Evolutionary conservation across 164 flowering plant species (phyloP).

Genomic region (Vitis amurensis): DNA sequence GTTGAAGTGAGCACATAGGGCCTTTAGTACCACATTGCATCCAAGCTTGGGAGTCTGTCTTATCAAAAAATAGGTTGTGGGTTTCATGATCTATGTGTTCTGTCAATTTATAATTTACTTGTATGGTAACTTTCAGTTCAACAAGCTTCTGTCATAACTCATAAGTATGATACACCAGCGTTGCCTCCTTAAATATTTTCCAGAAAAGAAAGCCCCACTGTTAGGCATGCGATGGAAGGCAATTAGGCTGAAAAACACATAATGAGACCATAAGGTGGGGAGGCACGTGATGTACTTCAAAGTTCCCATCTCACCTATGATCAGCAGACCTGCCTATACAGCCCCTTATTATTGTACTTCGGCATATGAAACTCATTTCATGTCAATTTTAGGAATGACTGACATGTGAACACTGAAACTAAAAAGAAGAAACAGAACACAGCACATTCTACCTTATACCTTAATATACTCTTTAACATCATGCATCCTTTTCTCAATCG

Average conservation of each 20-base stretch:
- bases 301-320: neutral
- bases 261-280: neutral
- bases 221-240: neutral
- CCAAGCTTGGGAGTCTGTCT: too few relatives aligned
- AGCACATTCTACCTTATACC: constrained; percentile 31
- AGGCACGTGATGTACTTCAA: neutral
- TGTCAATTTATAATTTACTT: neutral
- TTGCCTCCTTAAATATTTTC: neutral
- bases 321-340: neutral
- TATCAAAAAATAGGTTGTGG: too few relatives aligned
- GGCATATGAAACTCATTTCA: neutral
- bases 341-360: neutral
- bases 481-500: constrained; percentile 67
- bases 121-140: neutral
- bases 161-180: neutral
- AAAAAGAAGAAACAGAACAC: constrained; percentile 1
- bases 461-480: constrained; percentile 74
- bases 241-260: neutral
- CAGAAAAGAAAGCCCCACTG: neutral
- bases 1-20: neutral
- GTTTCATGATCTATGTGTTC: neutral
- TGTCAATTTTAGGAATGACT: neutral
- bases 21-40: neutral
- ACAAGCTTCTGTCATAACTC: neutral
- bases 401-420: constrained; percentile 1